Evolutionary conservation across 75 land plant genomes (phyloP), one percentile per base, ranked within the genome.

Genomic region (Pseudotsuga menziesii): DNA sequence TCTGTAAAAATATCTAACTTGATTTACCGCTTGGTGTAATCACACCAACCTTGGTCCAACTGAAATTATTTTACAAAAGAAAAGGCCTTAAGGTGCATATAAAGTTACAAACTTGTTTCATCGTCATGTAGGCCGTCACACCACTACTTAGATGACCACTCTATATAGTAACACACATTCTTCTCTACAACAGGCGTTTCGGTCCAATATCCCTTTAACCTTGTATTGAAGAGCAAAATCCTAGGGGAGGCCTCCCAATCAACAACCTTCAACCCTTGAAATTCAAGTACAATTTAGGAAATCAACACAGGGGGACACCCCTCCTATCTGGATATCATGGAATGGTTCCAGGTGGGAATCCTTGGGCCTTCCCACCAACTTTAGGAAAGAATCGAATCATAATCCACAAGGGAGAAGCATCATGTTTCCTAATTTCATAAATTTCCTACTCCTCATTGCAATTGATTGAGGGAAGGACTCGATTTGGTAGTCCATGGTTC

Each of bases 141-240:
- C 61, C 98, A 79, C 58, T 81, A 84, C 1, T 90, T 82, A 0
- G 84, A 19, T 11, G 93, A 96, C 98, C 98, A 96, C 79, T 96
- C 96, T 82, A 87, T 89, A 22, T 96, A 59, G 66, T 96, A 96
- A 71, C 96, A 96, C 25, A 91, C 87, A 76, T 96, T 96, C 58
- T 80, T 86, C 90, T 96, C 99, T 62, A 96, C 92, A 55, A 96
- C 95, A 27, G 97, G 93, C 75, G 75, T 90, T 11, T 83, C 83
- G 71, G 98, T 96, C 97, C 97, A 96, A 75, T 96, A 97, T 55
- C 99, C 99, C 36, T 85, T 89, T 77, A 96, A 69, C 82, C 99
- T 80, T 0, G 99, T 97, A 80, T 96, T 96, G 15, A 96, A 85
- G 82, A 92, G 99, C 75, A 96, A 74, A 64, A 94, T 85, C 75